These are phyloP conservation scores for Trichoderma pleuroti DNA, from an alignment of 2,329 filamentous ascomycete species.

Conservation along the genomic window DNA sequence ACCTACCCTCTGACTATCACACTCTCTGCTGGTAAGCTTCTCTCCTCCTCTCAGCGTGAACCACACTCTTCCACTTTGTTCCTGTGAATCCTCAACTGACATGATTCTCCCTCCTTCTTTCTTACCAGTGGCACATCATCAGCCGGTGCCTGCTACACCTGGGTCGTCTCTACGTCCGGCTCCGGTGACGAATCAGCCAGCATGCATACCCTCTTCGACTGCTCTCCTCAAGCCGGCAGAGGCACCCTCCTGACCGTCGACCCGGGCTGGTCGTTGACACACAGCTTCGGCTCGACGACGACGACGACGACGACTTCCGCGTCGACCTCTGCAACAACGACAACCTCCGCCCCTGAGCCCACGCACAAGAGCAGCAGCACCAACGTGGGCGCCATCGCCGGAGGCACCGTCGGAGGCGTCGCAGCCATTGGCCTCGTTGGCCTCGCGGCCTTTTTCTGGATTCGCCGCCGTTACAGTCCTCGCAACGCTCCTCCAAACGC, in stretches of 20 bases:
- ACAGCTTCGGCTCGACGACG: conserved; percentile 14
- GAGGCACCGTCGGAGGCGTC: conserved; percentile 47
- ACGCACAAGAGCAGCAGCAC: conserved; percentile 31
- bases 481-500: conserved; percentile 11
- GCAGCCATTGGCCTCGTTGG: conserved; percentile 40
- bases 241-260: conserved; percentile 32
- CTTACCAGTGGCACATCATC: not conserved
- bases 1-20: conserved; percentile 30
- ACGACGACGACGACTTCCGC: conserved; percentile 4
- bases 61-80: not conserved
- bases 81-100: not conserved
- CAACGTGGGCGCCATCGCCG: conserved; percentile 43
- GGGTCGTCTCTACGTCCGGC: conserved; percentile 26
- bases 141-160: conserved; percentile 29
- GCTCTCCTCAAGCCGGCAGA: conserved; percentile 26
- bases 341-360: conserved; percentile 17
- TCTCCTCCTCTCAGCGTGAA: not conserved
- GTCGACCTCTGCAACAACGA: not conserved
- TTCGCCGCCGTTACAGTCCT: conserved; percentile 27
- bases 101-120: conserved; percentile 21
- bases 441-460: conserved; percentile 40
- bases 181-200: conserved; percentile 6
- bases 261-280: conserved; percentile 26
- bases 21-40: conserved; percentile 36
- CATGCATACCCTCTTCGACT: conserved; percentile 29